Base-by-base conservation (phyloP, 371 early-diverging fungal genomes). In the Synchytrium microbalum region DNA sequence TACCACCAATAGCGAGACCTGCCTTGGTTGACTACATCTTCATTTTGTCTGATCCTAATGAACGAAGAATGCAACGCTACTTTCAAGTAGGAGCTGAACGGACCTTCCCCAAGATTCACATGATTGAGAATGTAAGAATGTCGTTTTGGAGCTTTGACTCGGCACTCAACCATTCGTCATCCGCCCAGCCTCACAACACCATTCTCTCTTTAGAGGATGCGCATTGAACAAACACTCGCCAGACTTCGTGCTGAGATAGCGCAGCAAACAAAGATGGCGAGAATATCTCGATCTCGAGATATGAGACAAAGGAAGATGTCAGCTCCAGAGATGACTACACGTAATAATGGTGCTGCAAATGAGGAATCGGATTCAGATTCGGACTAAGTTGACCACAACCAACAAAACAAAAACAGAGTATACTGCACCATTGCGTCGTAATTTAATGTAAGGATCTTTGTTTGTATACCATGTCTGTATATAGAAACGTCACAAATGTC, bases 21-120 rank as follows among this genome's bases (percentile, higher is more conserved):
- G 74, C 74, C 23, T 19, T 87, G 0, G 62, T 67, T 2, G 92
- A 93, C 69, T 89, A 85, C 80, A 57, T 84, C 8, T 69, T 82
- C 27, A 79, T 90, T 19, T 63, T 92, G 14, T 69, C 79, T 0
- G 91, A 93, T 69, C 96, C 96, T 0, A 78, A 77, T 32, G 71
- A 73, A 38, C 73, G 77, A 16, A 72, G 87, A 32, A 65, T 93
- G 38, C 67, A 64, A 27, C 70, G 77, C 55, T 82, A 84, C 63
- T 77, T 93, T 59, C 60, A 68, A 3, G 76, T 70, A 2, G 94
- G 93, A 5, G 75, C 80, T 58, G 64, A 72, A 24, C 79, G 81
- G 31, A 87, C 91, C 0, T 93, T 86, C 86, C 91, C 94, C 0
- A 88, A 88, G 61, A 67, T 95, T 3, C 81, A 84, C 32, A 87